Conservation (phyloP, 306 rosid species). For the Malus sylvestris region DNA sequence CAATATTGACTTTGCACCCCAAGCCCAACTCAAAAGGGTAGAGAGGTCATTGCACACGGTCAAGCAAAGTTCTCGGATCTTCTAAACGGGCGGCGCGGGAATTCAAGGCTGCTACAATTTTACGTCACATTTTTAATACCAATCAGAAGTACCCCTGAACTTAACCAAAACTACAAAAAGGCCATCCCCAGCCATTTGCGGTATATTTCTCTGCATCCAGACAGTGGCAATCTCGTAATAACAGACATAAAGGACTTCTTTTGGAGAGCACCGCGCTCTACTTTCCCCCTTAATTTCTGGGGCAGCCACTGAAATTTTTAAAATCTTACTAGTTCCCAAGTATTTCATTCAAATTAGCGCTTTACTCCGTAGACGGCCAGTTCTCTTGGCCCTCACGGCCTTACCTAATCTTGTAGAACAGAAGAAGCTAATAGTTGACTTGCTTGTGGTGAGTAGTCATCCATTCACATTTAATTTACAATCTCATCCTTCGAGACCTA, state of each 20-base stretch:
- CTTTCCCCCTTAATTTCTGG: background rate
- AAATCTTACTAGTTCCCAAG: background rate
- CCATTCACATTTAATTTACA: background rate
- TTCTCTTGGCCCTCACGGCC: background rate
- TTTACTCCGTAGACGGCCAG: background rate
- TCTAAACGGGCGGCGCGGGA: slow-evolving; percentile 10
- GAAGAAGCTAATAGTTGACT: background rate
- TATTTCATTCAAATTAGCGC: background rate
- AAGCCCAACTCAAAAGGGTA: background rate
- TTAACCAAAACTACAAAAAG: background rate
- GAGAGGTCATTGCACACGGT: background rate
- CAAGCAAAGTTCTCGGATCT: background rate
- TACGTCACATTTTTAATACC: background rate
- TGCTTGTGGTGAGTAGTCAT: background rate
- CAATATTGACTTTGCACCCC: slow-evolving; percentile 7
- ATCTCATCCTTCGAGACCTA: background rate
- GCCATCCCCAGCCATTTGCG: background rate
- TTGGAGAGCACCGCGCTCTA: background rate
- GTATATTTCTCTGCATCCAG: background rate
- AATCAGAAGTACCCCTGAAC: background rate
- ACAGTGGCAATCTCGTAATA: background rate
- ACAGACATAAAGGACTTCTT: background rate
- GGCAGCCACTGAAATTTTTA: background rate
- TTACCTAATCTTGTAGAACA: background rate
- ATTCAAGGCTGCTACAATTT: background rate